Evolutionary conservation across 1,139 yeast genomes (phyloP).

Genomic region (Lodderomyces margitis): DNA sequence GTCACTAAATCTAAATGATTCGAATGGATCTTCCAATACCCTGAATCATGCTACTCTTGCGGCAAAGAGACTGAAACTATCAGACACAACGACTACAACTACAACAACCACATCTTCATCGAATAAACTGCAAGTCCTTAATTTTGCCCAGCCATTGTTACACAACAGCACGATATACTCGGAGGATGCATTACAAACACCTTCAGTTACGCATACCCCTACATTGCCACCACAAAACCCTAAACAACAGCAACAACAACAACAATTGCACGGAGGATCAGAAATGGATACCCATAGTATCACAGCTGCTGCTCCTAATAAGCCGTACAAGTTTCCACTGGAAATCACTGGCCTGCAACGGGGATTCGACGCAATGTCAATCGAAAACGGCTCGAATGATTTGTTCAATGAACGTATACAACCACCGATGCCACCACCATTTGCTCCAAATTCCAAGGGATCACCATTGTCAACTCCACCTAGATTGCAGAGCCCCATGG

Average conservation of each 20-base stretch:
- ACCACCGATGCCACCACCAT: slow-evolving; percentile 15
- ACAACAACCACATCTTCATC: slow-evolving; percentile 11
- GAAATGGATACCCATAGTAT: not conserved
- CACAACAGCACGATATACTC: slow-evolving; percentile 3
- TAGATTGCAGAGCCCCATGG: slow-evolving; percentile 14
- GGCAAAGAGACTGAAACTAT: slow-evolving; percentile 1
- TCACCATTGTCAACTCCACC: slow-evolving; percentile 16
- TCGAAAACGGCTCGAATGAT: not conserved
- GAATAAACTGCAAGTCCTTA: not conserved
- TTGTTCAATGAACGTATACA: not conserved
- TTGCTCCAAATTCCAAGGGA: slow-evolving; percentile 13
- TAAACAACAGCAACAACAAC: slow-evolving; percentile 4
- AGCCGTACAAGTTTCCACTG: slow-evolving; percentile 11
- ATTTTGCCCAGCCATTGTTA: not conserved
- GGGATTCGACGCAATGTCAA: not conserved
- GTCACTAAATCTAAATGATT: slow-evolving; percentile 27
- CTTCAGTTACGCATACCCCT: slow-evolving; percentile 15
- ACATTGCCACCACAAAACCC: slow-evolving; percentile 12
- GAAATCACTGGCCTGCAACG: not conserved
- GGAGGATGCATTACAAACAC: slow-evolving; percentile 11
- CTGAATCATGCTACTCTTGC: slow-evolving; percentile 3
- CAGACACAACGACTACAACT: slow-evolving; percentile 4
- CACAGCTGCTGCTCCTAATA: slow-evolving; percentile 6
- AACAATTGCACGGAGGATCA: not conserved
- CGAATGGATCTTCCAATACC: slow-evolving; percentile 7